Base-by-base conservation (phyloP, 208 protist species). In the Leptomonas pyrrhocoris region DNA sequence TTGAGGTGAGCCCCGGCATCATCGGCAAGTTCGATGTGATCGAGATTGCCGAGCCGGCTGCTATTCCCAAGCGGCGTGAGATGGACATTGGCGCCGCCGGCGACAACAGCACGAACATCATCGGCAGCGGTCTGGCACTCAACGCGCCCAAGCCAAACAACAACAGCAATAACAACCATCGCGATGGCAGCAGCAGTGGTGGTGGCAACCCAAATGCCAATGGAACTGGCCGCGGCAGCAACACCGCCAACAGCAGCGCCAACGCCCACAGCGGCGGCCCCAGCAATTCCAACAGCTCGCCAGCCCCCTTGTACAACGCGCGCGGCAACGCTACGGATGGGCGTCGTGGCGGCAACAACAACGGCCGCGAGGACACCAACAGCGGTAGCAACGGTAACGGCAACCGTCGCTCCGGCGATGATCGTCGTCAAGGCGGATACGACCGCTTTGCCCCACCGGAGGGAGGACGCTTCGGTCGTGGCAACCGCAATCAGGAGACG, bases 1-100 rank as follows among this genome's bases (percentile, higher is more conserved):
- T 80, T 19, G 71, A 66, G 2, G 49, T 95, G 36, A 73, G 75
- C 18, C 59, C 53, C 8, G 86, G 73, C 19, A 71, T 74, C 21
- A 42, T 79, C 42, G 68, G 83, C 34, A 89, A 88, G 74, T 95
- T 95, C 38, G 74, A 85, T 23, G 70, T 93, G 11, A 92, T 92
- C 42, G 84, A 95, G 49, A 66, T 80, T 16, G 72, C 62, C 4
- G 83, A 90, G 21, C 61, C 77, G 5, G 27, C 54, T 5, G 63
- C 74, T 11, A 68, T 59, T 6, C 67, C 65, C 15, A 57, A 71
- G 54, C 80, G 80, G 19, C 77, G 73, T 0, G 80, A 85, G 42
- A 27, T 56, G 1, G 86, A 92, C 34, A 19, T 45, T 19, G 46
- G 6, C 3, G 42, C 49, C 7, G 27, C 71, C 23, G 46, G 38